These are phyloP conservation scores for Melaleuca alternifolia DNA, from an alignment of 345 rosid genomes.

Conservation along the genomic window DNA sequence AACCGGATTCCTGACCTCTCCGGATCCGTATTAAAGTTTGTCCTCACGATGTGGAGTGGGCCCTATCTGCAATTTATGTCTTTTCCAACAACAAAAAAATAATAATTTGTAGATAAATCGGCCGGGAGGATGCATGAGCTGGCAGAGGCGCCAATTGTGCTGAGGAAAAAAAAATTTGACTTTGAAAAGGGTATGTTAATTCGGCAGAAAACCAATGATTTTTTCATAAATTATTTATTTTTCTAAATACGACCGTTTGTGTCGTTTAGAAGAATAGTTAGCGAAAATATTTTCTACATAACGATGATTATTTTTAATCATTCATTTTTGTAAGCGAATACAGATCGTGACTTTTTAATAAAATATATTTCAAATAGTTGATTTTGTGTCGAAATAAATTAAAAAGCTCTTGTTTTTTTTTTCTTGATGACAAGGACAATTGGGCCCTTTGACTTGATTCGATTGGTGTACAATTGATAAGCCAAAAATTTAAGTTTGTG, in stretches of 20 bases:
- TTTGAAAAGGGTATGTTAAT: not conserved
- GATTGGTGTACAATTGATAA: not conserved
- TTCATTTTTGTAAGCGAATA: not conserved
- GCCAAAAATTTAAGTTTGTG: not conserved
- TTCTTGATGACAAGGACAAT: not conserved
- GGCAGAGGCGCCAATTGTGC: not conserved
- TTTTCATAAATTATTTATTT: not conserved
- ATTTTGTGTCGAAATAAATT: not conserved
- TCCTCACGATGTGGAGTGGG: not conserved
- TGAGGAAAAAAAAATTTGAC: not conserved
- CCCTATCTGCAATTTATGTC: not conserved
- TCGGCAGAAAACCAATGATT: not conserved
- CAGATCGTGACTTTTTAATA: accelerated
- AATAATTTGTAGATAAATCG: not conserved
- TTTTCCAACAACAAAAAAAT: no score
- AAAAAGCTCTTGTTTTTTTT: not conserved
- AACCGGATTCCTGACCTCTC: no score
- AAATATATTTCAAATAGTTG: accelerated
- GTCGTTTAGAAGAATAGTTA: not conserved
- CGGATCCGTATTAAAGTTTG: no score
- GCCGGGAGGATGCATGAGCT: not conserved
- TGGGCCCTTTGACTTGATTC: not conserved
- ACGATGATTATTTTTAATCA: accelerated
- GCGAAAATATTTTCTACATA: not conserved
- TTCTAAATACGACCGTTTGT: not conserved